phyloP scores from a whole-genome alignment of 176 grass and related monocot species.

The Otatea glauca region DNA sequence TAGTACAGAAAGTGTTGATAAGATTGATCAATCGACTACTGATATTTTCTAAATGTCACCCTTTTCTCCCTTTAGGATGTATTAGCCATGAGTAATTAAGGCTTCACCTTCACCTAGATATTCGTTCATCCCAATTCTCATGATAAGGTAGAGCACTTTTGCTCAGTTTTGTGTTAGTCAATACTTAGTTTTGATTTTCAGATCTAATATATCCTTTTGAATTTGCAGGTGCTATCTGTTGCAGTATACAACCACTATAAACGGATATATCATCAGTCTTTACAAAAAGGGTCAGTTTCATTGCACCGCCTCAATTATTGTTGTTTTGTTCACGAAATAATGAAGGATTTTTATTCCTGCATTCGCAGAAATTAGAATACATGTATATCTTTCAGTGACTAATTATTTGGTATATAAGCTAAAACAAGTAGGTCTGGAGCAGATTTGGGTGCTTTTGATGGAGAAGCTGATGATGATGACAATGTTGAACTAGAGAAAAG shows the following conservation, averaged over 20 bases:
- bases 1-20: slow-evolving; percentile 11
- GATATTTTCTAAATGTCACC: neutral
- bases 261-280: slow-evolving; percentile 85
- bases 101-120: neutral
- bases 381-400: slow-evolving; percentile 50
- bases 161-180: slow-evolving; percentile 17
- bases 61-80: slow-evolving; percentile 17
- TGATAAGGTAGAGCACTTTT: slow-evolving; percentile 22
- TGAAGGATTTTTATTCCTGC: slow-evolving; percentile 21
- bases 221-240: slow-evolving; percentile 87
- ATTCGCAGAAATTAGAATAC: slow-evolving; percentile 23
- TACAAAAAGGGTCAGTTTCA: slow-evolving; percentile 79
- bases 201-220: slow-evolving; percentile 34
- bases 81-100: slow-evolving; percentile 14
- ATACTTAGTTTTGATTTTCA: slow-evolving; percentile 11
- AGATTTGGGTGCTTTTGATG: slow-evolving; percentile 69
- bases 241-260: slow-evolving; percentile 99
- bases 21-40: neutral
- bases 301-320: neutral
- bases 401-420: slow-evolving; percentile 71
- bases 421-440: slow-evolving; percentile 75
- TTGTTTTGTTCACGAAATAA: slow-evolving; percentile 18
- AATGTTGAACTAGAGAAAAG: slow-evolving; percentile 98
- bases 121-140: slow-evolving; percentile 16
- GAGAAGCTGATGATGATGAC: slow-evolving; percentile 69